Percentiles rank a stretch among this genome's conserved stretches.
phyloP scores from a whole-genome alignment of 2,329 filamentous ascomycete genomes.

The Hirsutella thompsonii region DNA sequence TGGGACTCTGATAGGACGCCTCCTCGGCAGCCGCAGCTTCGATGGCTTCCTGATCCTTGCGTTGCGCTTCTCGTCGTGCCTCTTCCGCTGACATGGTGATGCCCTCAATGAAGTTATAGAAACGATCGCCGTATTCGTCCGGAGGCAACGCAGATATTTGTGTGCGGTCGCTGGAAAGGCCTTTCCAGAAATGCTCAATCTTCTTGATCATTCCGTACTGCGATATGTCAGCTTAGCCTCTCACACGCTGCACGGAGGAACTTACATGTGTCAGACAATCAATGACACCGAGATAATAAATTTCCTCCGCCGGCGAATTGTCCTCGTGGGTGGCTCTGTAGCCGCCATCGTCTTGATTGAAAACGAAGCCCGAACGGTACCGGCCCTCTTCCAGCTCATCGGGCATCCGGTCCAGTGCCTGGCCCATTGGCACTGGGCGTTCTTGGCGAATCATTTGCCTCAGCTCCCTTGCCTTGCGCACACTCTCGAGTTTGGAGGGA shows the following conservation, averaged over 20 bases:
- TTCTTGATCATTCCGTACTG: conserved; percentile 93
- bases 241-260: neutral
- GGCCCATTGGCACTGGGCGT: conserved; percentile 83
- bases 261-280: conserved; percentile 94
- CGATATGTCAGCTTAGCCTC: conserved; percentile 12
- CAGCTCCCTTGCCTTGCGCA: conserved; percentile 80
- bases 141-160: conserved; percentile 91
- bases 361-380: conserved; percentile 59
- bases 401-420: conserved; percentile 75
- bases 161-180: conserved; percentile 65
- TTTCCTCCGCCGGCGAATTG: conserved; percentile 71
- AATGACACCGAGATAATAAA: conserved; percentile 97
- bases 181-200: conserved; percentile 94
- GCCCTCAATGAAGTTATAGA: conserved; percentile 80
- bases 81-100: conserved; percentile 87
- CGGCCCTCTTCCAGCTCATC: conserved; percentile 71
- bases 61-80: conserved; percentile 51
- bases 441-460: conserved; percentile 87
- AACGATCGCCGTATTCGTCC: conserved; percentile 82
- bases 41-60: conserved; percentile 47
- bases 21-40: conserved; percentile 20
- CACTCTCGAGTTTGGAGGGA: conserved; percentile 85
- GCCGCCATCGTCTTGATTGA: conserved; percentile 89
- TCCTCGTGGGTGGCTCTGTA: conserved; percentile 89
- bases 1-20: conserved; percentile 24